These are phyloP conservation scores for Colletotrichum australisinense DNA, from an alignment of 2,329 filamentous ascomycete genomes.

Conservation along the genomic window DNA sequence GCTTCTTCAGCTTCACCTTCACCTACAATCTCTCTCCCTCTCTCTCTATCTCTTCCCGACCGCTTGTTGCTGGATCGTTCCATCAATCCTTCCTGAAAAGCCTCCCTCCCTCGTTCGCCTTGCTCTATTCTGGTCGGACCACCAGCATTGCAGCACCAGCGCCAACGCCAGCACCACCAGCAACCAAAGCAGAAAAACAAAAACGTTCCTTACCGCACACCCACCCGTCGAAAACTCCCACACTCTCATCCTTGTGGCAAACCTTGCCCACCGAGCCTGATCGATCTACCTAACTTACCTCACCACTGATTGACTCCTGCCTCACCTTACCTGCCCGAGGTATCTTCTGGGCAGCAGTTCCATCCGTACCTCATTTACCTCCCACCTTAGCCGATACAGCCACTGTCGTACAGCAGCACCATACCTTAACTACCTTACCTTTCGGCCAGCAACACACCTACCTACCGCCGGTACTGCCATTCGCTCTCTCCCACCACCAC, in stretches of 20 bases:
- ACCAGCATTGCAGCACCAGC: background rate
- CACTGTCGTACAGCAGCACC: constrained; percentile 17
- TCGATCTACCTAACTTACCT: constrained; percentile 10
- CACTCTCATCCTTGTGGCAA: constrained; percentile 32
- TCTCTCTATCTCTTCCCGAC: background rate
- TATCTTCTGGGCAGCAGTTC: constrained; percentile 15
- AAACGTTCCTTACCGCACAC: constrained; percentile 10
- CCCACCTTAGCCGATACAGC: constrained; percentile 25
- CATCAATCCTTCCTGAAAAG: background rate
- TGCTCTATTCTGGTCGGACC: constrained; percentile 8
- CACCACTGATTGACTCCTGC: background rate
- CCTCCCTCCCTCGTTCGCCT: background rate
- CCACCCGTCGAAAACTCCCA: constrained; percentile 13
- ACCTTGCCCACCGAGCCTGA: constrained; percentile 19
- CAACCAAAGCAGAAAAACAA: background rate
- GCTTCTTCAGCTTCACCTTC: background rate
- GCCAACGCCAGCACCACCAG: background rate
- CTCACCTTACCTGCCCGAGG: constrained; percentile 14
- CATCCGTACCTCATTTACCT: constrained; percentile 21
- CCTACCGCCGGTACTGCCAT: constrained; percentile 19
- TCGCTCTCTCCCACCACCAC: constrained; percentile 3
- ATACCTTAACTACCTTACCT: background rate
- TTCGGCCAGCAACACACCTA: constrained; percentile 1
- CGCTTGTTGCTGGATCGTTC: constrained; percentile 14
- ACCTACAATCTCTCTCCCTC: background rate